Evolutionary conservation across 2,329 filamentous ascomycete species (phyloP).

Genomic region (Apiospora kogelbergensis): DNA sequence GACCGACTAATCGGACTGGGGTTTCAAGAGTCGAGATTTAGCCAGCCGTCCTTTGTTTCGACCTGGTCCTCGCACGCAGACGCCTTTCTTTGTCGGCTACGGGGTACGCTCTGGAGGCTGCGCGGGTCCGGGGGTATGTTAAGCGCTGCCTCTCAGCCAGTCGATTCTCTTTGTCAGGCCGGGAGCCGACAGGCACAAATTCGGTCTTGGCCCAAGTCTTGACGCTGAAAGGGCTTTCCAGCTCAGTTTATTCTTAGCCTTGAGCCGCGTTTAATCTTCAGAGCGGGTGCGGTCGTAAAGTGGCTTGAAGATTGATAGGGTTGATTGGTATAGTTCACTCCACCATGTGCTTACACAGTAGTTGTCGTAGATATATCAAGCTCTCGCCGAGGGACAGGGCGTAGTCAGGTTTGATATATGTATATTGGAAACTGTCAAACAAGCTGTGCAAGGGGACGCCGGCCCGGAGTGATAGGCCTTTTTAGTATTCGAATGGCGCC

Average conservation of each 20-base stretch:
- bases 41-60: conserved; percentile 22
- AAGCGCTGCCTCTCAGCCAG: conserved; percentile 30
- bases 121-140: conserved; percentile 23
- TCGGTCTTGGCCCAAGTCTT: neutral
- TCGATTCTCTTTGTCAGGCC: conserved; percentile 23
- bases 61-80: conserved; percentile 16
- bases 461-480: conserved; percentile 20
- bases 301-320: neutral
- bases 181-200: neutral
- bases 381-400: neutral
- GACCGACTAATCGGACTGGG: conserved; percentile 2
- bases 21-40: conserved; percentile 17
- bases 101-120: conserved; percentile 19
- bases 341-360: conserved; percentile 8
- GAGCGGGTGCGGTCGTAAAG: neutral
- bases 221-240: neutral
- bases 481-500: conserved; percentile 21
- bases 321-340: neutral
- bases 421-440: neutral
- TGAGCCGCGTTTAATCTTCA: conserved; percentile 5
- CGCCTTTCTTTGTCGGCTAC: conserved; percentile 24
- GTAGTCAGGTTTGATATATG: neutral
- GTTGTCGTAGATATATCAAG: neutral
- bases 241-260: neutral
- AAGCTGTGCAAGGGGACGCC: conserved; percentile 24